Base-by-base conservation (phyloP, 225 moss, liverwort and hornwort genomes). In the Anthoceros angustus region DNA sequence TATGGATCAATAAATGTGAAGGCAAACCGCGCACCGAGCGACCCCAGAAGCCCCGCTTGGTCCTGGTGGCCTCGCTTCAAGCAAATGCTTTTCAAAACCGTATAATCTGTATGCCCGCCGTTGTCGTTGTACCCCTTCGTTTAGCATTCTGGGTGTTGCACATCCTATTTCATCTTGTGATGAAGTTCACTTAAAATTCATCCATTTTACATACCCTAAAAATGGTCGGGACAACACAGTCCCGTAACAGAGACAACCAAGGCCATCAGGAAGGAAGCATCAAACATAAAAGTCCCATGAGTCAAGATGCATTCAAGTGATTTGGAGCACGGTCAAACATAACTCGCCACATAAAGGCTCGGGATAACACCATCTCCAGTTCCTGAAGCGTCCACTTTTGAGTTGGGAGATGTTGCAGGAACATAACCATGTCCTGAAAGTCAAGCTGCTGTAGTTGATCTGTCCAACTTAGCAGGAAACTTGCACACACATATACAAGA, bases 301-400 rank as follows among this genome's bases (percentile, higher is more conserved):
- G n/a, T 55, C 55, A 55, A 9, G 55, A 55, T 7, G 55, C 55
- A 72, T 85, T 98, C 66, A 98, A 75, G 69, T 98, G 98, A 61
- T 88, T 92, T 55, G 92, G 98, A 42, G 98, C 87, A 41, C 91
- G 87, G 74, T 98, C 92, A 26, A 98, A 98, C 98, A 98, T 89
- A 55, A 98, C 98, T 32, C 98, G 87, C 98, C 98, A 98, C 98
- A 98, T 98, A 69, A 91, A 98, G 24, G 92, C 98, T 25, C 92
- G 82, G 66, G 98, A 98, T 7, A 98, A 68, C 42, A 98, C 92
- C 98, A 98, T 84, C 68, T 98, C 98, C 72, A 98, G 64, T 73
- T 98, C 98, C 77, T 98, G 98, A 66, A 87, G 91, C 62, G 92
- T 92, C 98, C 98, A 98, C 62, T 71, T 76, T 72, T 83, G 82